These are phyloP conservation scores for Exophiala sp. DNA, from an alignment of 2,329 filamentous ascomycete species.

Conservation along the genomic window DNA sequence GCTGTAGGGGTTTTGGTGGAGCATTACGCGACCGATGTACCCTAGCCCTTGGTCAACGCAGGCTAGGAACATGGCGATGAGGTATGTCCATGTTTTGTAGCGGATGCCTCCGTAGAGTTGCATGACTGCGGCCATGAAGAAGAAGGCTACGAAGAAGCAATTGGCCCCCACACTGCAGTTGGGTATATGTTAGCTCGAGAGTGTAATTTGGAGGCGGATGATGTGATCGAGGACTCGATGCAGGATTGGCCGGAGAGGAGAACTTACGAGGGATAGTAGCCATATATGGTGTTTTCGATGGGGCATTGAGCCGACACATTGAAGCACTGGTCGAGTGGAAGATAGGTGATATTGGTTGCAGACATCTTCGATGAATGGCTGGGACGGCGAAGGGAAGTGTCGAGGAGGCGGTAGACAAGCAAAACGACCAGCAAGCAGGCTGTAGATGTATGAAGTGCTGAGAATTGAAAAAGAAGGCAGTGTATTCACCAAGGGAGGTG, in stretches of 20 bases:
- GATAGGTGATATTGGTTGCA: slow-evolving; percentile 7
- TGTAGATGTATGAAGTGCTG: too few relatives aligned
- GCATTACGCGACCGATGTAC: slow-evolving; percentile 54
- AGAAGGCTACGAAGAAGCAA: slow-evolving; percentile 51
- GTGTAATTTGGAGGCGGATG: too few relatives aligned
- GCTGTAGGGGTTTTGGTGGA: slow-evolving; percentile 53
- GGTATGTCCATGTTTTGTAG: slow-evolving; percentile 51
- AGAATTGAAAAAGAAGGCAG: too few relatives aligned
- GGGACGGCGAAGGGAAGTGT: too few relatives aligned
- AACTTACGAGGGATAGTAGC: slow-evolving; percentile 47
- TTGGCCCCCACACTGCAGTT: slow-evolving; percentile 42
- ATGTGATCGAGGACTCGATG: too few relatives aligned
- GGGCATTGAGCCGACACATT: slow-evolving; percentile 36
- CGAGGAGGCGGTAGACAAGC: too few relatives aligned
- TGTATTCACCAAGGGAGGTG: too few relatives aligned
- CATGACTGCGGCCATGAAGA: slow-evolving; percentile 47
- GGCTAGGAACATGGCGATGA: slow-evolving; percentile 52
- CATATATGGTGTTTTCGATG: slow-evolving; percentile 48
- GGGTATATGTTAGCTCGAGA: too few relatives aligned
- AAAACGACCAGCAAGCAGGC: too few relatives aligned
- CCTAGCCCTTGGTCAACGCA: slow-evolving; percentile 53
- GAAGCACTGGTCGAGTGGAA: slow-evolving; percentile 28
- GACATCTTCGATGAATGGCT: not conserved
- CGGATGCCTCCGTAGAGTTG: slow-evolving; percentile 52
- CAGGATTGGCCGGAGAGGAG: too few relatives aligned